phyloP scores from a whole-genome alignment of 345 rosid genomes.

The Brassica juncea region DNA sequence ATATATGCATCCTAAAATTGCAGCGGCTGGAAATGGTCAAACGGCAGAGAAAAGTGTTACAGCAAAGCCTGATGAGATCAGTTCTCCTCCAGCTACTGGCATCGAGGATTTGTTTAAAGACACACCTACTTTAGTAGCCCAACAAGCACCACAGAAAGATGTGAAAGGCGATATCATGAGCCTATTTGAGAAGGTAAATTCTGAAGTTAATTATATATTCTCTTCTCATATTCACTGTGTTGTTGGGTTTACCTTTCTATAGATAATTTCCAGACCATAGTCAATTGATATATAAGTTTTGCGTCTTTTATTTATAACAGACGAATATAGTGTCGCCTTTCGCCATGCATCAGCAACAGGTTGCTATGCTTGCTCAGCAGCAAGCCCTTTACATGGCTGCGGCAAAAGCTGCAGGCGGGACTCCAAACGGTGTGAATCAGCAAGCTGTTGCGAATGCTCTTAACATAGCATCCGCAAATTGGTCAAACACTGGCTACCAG shows the following conservation, averaged over 20 bases:
- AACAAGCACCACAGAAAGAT: conserved; percentile 75
- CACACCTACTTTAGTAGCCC: conserved; percentile 45
- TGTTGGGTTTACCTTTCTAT: background rate
- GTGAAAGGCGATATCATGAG: conserved; percentile 92
- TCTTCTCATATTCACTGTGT: conserved; percentile 3
- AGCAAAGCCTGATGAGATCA: conserved; percentile 52
- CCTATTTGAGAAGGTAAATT: conserved; percentile 90
- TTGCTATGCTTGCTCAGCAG: conserved; percentile 90
- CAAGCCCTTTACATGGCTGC: conserved; percentile 91
- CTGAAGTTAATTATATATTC: background rate
- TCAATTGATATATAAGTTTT: conserved; percentile 22
- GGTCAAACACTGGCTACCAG: conserved; percentile 65
- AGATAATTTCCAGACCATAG: background rate
- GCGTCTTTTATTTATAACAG: conserved; percentile 49
- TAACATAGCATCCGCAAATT: conserved; percentile 52
- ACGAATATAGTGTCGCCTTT: conserved; percentile 91
- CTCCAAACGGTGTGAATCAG: conserved; percentile 51
- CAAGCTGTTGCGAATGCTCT: conserved; percentile 58
- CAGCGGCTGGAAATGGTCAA: conserved; percentile 69
- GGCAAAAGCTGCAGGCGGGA: conserved; percentile 63
- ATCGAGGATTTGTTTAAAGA: conserved; percentile 86
- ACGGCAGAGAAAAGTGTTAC: conserved; percentile 50
- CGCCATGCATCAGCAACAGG: conserved; percentile 92
- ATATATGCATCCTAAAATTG: conserved; percentile 20
- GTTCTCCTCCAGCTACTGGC: conserved; percentile 52